phyloP scores from a whole-genome alignment of 2,329 filamentous ascomycete species.

The Sclerotinia spermophila region DNA sequence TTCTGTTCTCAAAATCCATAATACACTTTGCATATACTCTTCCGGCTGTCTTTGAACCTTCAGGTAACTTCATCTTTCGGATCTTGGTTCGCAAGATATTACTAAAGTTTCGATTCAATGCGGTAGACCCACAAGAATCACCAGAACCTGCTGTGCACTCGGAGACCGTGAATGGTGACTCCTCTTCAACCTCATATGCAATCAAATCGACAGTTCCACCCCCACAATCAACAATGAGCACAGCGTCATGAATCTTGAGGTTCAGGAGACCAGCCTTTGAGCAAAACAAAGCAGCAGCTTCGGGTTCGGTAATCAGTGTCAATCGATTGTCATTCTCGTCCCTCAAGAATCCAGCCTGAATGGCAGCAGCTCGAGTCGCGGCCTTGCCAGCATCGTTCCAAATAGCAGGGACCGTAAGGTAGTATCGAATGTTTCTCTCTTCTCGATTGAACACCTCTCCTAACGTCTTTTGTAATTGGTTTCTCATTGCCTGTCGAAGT shows the following conservation, averaged over 20 bases:
- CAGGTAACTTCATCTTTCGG: constrained; percentile 96
- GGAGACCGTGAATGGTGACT: constrained; percentile 92
- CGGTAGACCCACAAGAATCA: constrained; percentile 97
- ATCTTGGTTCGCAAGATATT: constrained; percentile 98
- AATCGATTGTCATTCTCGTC: constrained; percentile 97
- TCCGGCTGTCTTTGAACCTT: constrained; percentile 94
- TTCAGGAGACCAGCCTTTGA: constrained; percentile 95
- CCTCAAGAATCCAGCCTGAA: constrained; percentile 92
- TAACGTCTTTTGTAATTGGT: constrained; percentile 90
- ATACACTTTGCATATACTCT: constrained; percentile 99
- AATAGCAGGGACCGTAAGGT: constrained; percentile 96
- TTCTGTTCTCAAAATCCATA: constrained; percentile 99
- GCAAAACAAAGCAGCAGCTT: constrained; percentile 96
- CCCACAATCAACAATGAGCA: constrained; percentile 96
- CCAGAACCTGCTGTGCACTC: constrained; percentile 97
- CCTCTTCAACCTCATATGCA: constrained; percentile 97
- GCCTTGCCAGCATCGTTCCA: constrained; percentile 99
- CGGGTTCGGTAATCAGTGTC: constrained; percentile 91
- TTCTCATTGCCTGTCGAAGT: constrained; percentile 92
- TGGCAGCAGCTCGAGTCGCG: constrained; percentile 89
- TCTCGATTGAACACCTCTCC: constrained; percentile 98
- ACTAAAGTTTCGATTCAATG: constrained; percentile 95
- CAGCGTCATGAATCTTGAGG: constrained; percentile 97
- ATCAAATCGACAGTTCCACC: constrained; percentile 98
- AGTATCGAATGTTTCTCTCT: constrained; percentile 96